These are phyloP conservation scores for Kwoniella europaea DNA, from an alignment of 768 basidiomycete species.

Conservation along the genomic window DNA sequence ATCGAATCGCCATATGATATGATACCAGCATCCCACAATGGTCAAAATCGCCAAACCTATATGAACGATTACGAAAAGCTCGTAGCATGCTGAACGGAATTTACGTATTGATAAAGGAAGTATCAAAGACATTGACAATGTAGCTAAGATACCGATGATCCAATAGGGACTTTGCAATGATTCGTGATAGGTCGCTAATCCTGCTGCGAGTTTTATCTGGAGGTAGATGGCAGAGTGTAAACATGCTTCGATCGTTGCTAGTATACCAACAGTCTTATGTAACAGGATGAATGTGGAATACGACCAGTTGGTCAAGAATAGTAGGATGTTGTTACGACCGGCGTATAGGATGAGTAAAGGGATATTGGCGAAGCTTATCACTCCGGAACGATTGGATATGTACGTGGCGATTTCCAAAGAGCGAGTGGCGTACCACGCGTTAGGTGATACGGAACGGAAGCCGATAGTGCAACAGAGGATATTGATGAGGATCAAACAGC, in stretches of 20 bases:
- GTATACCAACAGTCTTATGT: conserved; percentile 22
- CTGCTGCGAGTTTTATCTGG: neutral
- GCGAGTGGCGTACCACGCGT: conserved; percentile 19
- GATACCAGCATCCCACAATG: conserved; percentile 24
- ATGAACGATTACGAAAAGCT: conserved; percentile 28
- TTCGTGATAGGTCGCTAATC: neutral
- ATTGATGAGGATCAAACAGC: neutral
- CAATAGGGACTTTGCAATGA: conserved; percentile 18
- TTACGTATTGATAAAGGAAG: conserved; percentile 6
- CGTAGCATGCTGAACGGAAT: conserved; percentile 22
- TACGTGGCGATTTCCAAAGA: conserved; percentile 19
- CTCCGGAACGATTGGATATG: conserved; percentile 26
- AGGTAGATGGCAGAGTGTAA: conserved; percentile 11
- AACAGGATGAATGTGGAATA: conserved; percentile 26
- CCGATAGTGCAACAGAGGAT: conserved; percentile 3
- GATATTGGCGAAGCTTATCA: conserved; percentile 20
- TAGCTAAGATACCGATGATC: conserved; percentile 27
- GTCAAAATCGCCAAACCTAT: conserved; percentile 24
- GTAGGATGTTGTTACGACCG: conserved; percentile 32
- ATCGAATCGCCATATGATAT: conserved; percentile 23
- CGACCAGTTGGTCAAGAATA: conserved; percentile 33
- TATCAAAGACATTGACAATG: conserved; percentile 14
- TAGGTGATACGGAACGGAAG: conserved; percentile 16
- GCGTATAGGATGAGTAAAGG: conserved; percentile 29
- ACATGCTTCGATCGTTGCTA: conserved; percentile 18